Percentiles rank a stretch among this genome's conserved stretches.
Evolutionary conservation across 257 asterid genomes (phyloP).

Genomic region (Perilla frutescens): DNA sequence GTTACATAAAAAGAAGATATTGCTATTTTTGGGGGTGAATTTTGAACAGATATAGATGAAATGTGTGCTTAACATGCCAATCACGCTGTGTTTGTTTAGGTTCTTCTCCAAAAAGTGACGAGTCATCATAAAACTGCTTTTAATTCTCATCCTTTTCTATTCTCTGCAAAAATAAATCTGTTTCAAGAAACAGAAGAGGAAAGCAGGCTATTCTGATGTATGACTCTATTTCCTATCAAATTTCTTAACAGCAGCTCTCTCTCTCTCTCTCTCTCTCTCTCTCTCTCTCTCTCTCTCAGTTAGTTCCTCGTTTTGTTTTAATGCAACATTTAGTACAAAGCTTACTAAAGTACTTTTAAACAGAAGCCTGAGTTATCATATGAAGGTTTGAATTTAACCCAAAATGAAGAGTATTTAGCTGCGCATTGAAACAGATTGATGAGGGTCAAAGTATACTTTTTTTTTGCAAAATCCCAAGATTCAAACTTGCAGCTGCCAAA

Average conservation of each 20-base stretch:
- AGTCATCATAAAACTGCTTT: constrained; percentile 22
- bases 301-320: too few relatives aligned
- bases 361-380: too few relatives aligned
- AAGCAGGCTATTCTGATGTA: constrained; percentile 12
- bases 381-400: too few relatives aligned
- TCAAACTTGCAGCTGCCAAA: background rate
- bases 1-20: constrained; percentile 35
- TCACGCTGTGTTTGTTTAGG: constrained; percentile 39
- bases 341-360: too few relatives aligned
- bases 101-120: constrained; percentile 35
- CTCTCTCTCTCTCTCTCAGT: constrained; percentile 35
- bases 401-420: too few relatives aligned
- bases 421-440: too few relatives aligned
- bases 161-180: background rate
- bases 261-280: constrained; percentile 51
- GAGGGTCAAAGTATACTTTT: too few relatives aligned
- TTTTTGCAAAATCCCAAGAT: background rate
- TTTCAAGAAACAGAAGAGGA: constrained; percentile 24
- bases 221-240: background rate
- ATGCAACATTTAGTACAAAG: too few relatives aligned
- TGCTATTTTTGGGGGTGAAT: constrained; percentile 51
- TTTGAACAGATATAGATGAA: constrained; percentile 37
- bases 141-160: constrained; percentile 9
- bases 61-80: constrained; percentile 24
- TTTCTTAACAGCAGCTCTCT: constrained; percentile 36